Percentiles rank a stretch among this genome's conserved stretches.
Evolutionary conservation across 1,284 basidiomycete genomes (phyloP).

Genomic region (Trametes sp.): DNA sequence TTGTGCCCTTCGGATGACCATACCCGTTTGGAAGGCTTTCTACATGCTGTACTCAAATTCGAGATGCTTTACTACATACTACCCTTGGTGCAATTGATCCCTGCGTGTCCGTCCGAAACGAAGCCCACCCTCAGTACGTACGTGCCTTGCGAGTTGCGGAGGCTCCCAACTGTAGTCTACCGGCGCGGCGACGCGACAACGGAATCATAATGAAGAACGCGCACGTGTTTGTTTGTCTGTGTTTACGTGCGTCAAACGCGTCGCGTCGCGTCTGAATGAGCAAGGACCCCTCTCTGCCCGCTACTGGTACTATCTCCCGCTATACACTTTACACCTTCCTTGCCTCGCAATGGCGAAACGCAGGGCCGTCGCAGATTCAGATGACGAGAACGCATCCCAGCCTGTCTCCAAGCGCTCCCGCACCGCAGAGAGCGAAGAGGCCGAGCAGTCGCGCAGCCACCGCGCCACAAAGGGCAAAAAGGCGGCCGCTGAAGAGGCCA

Average conservation of each 20-base stretch:
- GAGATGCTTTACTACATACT: constrained; percentile 25
- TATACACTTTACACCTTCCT: background rate
- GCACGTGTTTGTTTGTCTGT: constrained; percentile 27
- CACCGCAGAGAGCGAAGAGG: constrained; percentile 48
- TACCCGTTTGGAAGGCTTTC: constrained; percentile 26
- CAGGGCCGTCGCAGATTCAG: constrained; percentile 44
- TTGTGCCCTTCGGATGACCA: constrained; percentile 24
- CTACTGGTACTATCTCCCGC: constrained; percentile 3
- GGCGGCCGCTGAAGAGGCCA: constrained; percentile 40
- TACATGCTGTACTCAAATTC: constrained; percentile 24
- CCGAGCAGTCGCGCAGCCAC: constrained; percentile 35
- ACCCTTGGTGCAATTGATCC: background rate
- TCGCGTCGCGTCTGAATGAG: constrained; percentile 33
- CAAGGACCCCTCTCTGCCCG: background rate
- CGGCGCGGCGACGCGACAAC: background rate
- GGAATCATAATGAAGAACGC: constrained; percentile 14
- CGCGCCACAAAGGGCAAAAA: constrained; percentile 45
- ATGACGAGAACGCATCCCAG: constrained; percentile 41
- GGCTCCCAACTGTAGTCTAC: too few species aligned
- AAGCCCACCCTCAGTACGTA: background rate
- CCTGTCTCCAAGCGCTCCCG: constrained; percentile 52
- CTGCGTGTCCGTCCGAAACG: background rate
- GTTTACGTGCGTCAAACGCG: constrained; percentile 31
- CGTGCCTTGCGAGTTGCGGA: too few species aligned
- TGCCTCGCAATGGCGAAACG: constrained; percentile 48